phyloP scores from a whole-genome alignment of 805 yeast species.

The Kazachstania viticola region DNA sequence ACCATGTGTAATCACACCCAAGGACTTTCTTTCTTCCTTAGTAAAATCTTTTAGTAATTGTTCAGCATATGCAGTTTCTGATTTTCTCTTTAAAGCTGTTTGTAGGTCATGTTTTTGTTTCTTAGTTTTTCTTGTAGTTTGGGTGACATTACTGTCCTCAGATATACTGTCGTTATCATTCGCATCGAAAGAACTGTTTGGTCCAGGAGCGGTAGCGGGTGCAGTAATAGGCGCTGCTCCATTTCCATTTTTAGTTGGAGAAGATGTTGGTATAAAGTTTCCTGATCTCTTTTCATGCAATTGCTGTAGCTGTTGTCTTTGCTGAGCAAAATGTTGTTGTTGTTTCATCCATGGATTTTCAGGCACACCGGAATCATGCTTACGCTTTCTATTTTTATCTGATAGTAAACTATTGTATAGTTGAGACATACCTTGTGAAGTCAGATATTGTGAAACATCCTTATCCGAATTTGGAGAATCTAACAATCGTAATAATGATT shows the following conservation, averaged over 20 bases:
- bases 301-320: conserved; percentile 26
- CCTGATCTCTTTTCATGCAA: conserved; percentile 14
- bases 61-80: conserved; percentile 27
- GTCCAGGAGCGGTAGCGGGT: conserved; percentile 5
- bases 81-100: conserved; percentile 21
- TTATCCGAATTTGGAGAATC: conserved; percentile 82
- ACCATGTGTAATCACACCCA: conserved; percentile 71
- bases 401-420: conserved; percentile 69
- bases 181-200: conserved; percentile 3
- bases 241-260: conserved; percentile 5
- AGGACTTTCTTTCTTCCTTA: conserved; percentile 69
- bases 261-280: neutral
- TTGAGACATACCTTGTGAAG: conserved; percentile 84
- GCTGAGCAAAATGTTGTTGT: conserved; percentile 31
- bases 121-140: conserved; percentile 19
- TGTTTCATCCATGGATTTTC: conserved; percentile 35
- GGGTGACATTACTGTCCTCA: neutral
- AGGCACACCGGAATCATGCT: conserved; percentile 30
- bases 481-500: conserved; percentile 60
- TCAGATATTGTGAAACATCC: conserved; percentile 60
- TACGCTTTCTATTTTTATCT: conserved; percentile 47
- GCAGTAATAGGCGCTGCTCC: conserved; percentile 5
- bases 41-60: conserved; percentile 35
- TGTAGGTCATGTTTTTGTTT: conserved; percentile 24
- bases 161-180: neutral